Evolutionary conservation across 495 filamentous ascomycete species (phyloP).

Genomic region (Neurospora sp.): DNA sequence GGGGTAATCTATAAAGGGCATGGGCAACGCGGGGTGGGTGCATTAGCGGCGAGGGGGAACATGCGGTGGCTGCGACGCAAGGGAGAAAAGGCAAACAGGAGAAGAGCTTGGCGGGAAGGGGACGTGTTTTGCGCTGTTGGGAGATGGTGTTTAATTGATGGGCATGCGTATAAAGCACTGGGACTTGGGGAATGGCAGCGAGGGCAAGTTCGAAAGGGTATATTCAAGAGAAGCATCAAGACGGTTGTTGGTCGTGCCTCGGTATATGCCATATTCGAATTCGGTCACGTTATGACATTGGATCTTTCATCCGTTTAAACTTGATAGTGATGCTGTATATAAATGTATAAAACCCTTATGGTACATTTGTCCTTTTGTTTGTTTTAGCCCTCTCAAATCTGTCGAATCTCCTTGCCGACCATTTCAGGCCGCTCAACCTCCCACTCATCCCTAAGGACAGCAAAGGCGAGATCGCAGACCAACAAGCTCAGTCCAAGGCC

Average conservation of each 20-base stretch:
- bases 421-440: slow-evolving; percentile 85
- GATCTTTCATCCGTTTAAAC: background rate
- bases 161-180: background rate
- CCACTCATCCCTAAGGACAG: slow-evolving; percentile 85
- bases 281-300: background rate
- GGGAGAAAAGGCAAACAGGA: background rate
- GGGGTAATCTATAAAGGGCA: background rate
- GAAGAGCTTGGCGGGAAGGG: background rate
- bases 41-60: background rate
- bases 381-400: slow-evolving; percentile 48
- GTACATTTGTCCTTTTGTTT: background rate
- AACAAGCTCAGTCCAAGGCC: slow-evolving; percentile 72
- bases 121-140: background rate
- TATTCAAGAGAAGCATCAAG: background rate
- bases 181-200: background rate
- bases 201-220: background rate
- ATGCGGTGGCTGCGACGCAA: background rate
- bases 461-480: slow-evolving; percentile 76
- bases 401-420: slow-evolving; percentile 73
- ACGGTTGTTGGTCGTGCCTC: background rate
- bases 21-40: background rate
- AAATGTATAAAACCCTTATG: background rate
- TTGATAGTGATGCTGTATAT: background rate
- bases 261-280: background rate
- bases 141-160: background rate